phyloP scores from a whole-genome alignment of 179 eudicot genomes.

The Pouteria campechiana region DNA sequence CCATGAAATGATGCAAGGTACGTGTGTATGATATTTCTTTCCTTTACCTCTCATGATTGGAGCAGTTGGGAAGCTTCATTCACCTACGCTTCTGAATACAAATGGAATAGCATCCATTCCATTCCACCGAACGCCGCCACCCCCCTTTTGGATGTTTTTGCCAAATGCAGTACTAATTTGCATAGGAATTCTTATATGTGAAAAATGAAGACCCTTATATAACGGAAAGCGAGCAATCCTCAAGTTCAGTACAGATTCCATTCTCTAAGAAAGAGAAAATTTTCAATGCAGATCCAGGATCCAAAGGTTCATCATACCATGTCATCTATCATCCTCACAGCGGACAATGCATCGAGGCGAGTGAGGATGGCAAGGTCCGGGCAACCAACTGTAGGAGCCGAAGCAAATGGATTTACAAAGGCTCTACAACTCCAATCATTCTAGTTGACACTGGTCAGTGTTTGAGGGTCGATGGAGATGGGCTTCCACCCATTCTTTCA shows the following conservation, averaged over 20 bases:
- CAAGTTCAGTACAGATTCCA: too few species aligned
- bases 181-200: too few species aligned
- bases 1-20: constrained; percentile 16
- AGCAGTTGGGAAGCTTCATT: too few species aligned
- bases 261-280: too few species aligned
- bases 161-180: too few species aligned
- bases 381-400: constrained; percentile 6
- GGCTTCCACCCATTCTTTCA: constrained; percentile 4
- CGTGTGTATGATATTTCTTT: not conserved
- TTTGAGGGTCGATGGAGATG: constrained; percentile 5
- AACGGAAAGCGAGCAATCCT: too few species aligned
- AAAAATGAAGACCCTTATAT: too few species aligned
- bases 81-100: too few species aligned
- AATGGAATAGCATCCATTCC: too few species aligned
- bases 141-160: too few species aligned
- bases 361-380: not conserved
- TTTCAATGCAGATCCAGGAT: constrained; percentile 6
- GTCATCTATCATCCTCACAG: constrained; percentile 23
- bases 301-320: not conserved
- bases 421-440: constrained; percentile 8
- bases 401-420: constrained; percentile 10
- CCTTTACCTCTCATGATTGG: not conserved
- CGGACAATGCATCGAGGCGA: constrained; percentile 14
- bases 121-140: too few species aligned
- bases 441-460: constrained; percentile 6